Conservation (phyloP, 345 rosid genomes). For the Bretschneidera sinensis region DNA sequence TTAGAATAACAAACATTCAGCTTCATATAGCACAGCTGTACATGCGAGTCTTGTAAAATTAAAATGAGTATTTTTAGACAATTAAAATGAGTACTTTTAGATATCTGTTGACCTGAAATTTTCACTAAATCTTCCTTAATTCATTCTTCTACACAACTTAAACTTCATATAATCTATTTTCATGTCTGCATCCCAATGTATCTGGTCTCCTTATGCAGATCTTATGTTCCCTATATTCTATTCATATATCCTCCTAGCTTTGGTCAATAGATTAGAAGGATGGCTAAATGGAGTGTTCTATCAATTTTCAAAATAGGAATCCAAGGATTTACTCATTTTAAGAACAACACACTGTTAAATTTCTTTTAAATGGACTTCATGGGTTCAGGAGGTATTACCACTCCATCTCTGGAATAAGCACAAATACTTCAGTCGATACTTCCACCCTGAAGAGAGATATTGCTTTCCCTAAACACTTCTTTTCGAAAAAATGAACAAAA, state of each 20-base stretch:
- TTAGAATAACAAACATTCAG: not conserved
- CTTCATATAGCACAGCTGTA: too few relatives aligned
- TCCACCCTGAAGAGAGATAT: not conserved
- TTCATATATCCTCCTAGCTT: not conserved
- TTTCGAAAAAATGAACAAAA: not conserved
- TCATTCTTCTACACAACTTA: too few relatives aligned
- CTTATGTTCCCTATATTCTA: not conserved
- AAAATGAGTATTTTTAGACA: too few relatives aligned
- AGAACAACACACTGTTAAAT: not conserved
- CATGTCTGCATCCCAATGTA: too few relatives aligned
- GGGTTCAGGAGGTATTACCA: not conserved
- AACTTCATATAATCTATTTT: too few relatives aligned
- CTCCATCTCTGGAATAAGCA: not conserved
- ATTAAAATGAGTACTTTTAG: too few relatives aligned
- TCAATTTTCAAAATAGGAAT: not conserved
- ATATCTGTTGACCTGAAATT: too few relatives aligned
- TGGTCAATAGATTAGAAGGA: not conserved
- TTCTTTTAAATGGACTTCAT: not conserved
- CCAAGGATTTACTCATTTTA: not conserved
- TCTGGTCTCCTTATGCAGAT: too few relatives aligned
- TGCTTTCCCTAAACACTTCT: not conserved
- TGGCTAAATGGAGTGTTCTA: not conserved
- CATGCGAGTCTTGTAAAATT: too few relatives aligned
- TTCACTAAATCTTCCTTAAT: too few relatives aligned
- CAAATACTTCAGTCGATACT: not conserved